Evolutionary conservation across 805 yeast species (phyloP).

Genomic region (Teunomyces aglyptinius): DNA sequence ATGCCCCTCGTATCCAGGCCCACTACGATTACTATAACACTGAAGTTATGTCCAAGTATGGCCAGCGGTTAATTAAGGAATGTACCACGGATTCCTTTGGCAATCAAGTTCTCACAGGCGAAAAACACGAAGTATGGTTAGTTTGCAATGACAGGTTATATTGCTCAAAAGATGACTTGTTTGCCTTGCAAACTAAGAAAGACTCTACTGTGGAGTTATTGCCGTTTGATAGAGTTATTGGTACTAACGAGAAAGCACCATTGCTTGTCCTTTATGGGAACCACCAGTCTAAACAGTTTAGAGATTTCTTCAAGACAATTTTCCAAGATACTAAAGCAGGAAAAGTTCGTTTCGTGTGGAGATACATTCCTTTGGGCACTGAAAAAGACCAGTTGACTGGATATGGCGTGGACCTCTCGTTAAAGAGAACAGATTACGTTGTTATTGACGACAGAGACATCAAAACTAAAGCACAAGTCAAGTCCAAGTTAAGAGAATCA

Average conservation of each 20-base stretch:
- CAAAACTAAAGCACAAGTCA: constrained; percentile 22
- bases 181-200: constrained; percentile 67
- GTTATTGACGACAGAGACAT: constrained; percentile 60
- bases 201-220: constrained; percentile 19
- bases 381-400: constrained; percentile 41
- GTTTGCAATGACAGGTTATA: constrained; percentile 52
- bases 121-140: constrained; percentile 44
- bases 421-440: constrained; percentile 66
- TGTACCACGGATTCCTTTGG: constrained; percentile 35
- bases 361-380: constrained; percentile 52
- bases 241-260: constrained; percentile 48
- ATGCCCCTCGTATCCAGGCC: constrained; percentile 63
- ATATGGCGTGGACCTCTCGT: constrained; percentile 62
- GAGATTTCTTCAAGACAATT: constrained; percentile 56
- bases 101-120: constrained; percentile 18
- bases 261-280: constrained; percentile 68
- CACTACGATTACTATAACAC: constrained; percentile 54
- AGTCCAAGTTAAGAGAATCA: constrained; percentile 16
- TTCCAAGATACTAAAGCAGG: constrained; percentile 59
- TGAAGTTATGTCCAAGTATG: constrained; percentile 26
- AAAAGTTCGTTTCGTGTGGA: constrained; percentile 70
- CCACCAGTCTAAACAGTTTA: constrained; percentile 47
- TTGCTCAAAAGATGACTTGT: constrained; percentile 70
- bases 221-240: constrained; percentile 66
- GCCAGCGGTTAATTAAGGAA: constrained; percentile 15